phyloP scores from a whole-genome alignment of 2,329 filamentous ascomycete genomes.

The Cladophialophora yegresii region DNA sequence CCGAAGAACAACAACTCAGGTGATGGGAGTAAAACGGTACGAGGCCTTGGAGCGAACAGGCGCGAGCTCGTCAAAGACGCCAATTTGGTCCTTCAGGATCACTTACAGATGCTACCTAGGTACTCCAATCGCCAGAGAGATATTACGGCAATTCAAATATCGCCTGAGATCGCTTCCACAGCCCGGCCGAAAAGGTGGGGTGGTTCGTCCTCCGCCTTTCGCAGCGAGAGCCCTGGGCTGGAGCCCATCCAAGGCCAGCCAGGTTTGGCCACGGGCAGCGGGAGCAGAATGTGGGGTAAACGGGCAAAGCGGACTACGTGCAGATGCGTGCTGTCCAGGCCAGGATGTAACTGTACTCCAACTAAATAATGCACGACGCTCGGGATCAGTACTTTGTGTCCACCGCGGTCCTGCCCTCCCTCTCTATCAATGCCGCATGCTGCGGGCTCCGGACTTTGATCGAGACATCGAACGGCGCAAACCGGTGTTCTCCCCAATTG shows the following conservation, averaged over 20 bases:
- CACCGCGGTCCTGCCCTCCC: slow-evolving; percentile 25
- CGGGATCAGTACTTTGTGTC: slow-evolving; percentile 30
- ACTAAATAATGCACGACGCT: background rate
- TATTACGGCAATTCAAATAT: slow-evolving; percentile 10
- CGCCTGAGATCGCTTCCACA: background rate
- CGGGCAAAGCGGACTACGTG: background rate
- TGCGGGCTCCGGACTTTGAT: slow-evolving; percentile 35
- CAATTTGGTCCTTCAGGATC: background rate
- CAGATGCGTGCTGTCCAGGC: background rate
- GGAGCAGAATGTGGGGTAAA: slow-evolving; percentile 10
- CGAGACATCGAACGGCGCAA: slow-evolving; percentile 39
- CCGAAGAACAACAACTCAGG: background rate
- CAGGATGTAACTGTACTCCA: background rate
- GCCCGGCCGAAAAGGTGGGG: background rate
- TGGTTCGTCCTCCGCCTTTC: background rate
- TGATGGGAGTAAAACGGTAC: background rate
- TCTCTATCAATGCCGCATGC: slow-evolving; percentile 34
- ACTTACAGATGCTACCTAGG: slow-evolving; percentile 1
- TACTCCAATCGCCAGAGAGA: background rate
- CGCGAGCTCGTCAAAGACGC: background rate
- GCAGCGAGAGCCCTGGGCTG: background rate
- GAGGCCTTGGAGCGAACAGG: background rate
- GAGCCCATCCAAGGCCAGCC: background rate
- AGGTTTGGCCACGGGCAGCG: too few species aligned
- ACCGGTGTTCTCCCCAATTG: slow-evolving; percentile 28